phyloP scores from a whole-genome alignment of 345 rosid species.

The Eucalyptus caleyi region DNA sequence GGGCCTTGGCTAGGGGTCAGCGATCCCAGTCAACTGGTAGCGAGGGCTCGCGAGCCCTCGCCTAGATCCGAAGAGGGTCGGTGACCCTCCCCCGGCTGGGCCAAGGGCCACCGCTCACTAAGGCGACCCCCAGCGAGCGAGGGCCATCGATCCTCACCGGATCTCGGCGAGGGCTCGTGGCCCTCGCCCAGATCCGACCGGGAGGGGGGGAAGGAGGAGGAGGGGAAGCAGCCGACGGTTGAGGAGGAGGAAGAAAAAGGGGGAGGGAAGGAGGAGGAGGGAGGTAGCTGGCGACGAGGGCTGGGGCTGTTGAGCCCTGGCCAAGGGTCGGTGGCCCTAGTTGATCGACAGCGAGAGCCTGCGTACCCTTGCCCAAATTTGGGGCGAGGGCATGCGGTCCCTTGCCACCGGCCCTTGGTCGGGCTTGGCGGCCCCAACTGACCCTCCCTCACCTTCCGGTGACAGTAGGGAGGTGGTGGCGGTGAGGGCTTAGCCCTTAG shows the following conservation, averaged over 20 bases:
- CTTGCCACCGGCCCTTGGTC: rapidly evolving
- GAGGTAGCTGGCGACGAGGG: too few species aligned
- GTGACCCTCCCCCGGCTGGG: rapidly evolving
- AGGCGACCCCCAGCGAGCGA: rapidly evolving
- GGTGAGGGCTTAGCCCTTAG: rapidly evolving
- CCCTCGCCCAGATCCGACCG: rapidly evolving
- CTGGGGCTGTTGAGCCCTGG: rapidly evolving
- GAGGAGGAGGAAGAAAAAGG: too few species aligned
- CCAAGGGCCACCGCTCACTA: too few species aligned
- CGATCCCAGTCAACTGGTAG: rapidly evolving
- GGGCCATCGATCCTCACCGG: too few species aligned
- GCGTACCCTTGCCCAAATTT: too few species aligned
- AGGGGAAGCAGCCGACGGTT: rapidly evolving
- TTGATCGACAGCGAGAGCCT: rapidly evolving
- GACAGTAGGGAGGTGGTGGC: rapidly evolving
- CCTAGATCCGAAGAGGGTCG: rapidly evolving
- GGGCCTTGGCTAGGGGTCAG: rapidly evolving
- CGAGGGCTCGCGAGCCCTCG: too few species aligned
- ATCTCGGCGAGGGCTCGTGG: too few species aligned
- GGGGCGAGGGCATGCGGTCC: too few species aligned
- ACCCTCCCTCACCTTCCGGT: too few species aligned
- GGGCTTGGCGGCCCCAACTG: rapidly evolving
- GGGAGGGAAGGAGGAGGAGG: too few species aligned
- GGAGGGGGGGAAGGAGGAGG: too few species aligned
- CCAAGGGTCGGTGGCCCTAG: too few species aligned